Conservation (phyloP, 352 stramenopile genomes). For the Bremia lactucae region DNA sequence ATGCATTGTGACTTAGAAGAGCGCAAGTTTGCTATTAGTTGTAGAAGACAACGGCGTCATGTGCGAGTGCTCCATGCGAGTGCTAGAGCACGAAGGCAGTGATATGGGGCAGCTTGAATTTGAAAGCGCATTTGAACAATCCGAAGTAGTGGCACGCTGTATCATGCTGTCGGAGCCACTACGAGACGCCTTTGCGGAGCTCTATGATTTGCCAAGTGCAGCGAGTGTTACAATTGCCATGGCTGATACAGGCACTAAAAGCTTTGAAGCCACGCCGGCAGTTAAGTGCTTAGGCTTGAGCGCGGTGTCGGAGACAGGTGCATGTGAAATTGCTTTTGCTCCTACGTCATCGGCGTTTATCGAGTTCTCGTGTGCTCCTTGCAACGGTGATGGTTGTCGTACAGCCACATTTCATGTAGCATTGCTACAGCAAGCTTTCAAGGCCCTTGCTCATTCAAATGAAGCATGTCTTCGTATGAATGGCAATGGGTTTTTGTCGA, state of each 20-base stretch:
- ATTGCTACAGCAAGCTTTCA: slow-evolving; percentile 74
- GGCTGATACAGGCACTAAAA: slow-evolving; percentile 19
- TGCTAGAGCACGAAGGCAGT: slow-evolving; percentile 64
- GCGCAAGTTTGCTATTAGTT: slow-evolving; percentile 48
- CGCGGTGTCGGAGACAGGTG: slow-evolving; percentile 57
- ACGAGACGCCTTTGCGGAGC: slow-evolving; percentile 69
- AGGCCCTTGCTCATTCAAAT: slow-evolving; percentile 60
- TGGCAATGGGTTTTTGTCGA: slow-evolving; percentile 60
- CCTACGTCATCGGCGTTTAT: slow-evolving; percentile 67
- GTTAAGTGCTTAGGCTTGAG: slow-evolving; percentile 51
- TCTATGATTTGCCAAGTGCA: slow-evolving; percentile 77
- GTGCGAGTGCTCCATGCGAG: slow-evolving; percentile 77
- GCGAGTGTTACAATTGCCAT: slow-evolving; percentile 70
- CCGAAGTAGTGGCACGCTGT: slow-evolving; percentile 56
- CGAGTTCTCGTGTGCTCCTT: slow-evolving; percentile 53
- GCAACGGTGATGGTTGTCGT: slow-evolving; percentile 16
- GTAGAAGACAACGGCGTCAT: slow-evolving; percentile 80
- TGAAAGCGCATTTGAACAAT: slow-evolving; percentile 68
- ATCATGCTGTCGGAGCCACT: slow-evolving; percentile 79
- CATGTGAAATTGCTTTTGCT: slow-evolving; percentile 74
- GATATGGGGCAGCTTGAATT: slow-evolving; percentile 67
- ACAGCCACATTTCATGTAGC: slow-evolving; percentile 67
- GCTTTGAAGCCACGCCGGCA: slow-evolving; percentile 4
- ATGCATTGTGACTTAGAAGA: slow-evolving; percentile 17
- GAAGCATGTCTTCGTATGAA: slow-evolving; percentile 82